A percentile compares a stretch with the other conserved stretches of the same genome.
These are phyloP conservation scores for Neopestalotiopsis sp. DNA, from an alignment of 2,329 filamentous ascomycete genomes.

Conservation along the genomic window DNA sequence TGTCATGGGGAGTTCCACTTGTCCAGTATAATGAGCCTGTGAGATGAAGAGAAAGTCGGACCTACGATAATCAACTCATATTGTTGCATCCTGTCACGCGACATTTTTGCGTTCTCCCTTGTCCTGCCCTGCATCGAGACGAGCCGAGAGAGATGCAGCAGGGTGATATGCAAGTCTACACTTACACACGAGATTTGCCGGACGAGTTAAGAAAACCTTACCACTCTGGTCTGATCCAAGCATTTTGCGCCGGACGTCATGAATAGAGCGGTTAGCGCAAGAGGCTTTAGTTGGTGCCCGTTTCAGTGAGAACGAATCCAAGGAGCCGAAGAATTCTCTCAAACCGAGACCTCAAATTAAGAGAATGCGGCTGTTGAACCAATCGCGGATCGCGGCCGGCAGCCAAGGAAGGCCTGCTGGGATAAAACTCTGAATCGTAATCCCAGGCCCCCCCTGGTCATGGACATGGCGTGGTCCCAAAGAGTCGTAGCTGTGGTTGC, in stretches of 20 bases:
- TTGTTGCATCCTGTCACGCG: background rate
- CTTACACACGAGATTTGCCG: background rate
- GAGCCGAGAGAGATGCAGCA: background rate
- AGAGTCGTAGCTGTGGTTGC: background rate
- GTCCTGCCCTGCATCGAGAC: background rate
- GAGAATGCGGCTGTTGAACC: conserved; percentile 7
- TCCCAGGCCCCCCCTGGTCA: background rate
- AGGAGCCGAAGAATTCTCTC: background rate
- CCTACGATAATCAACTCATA: background rate
- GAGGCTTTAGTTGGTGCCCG: background rate
- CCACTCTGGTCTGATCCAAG: background rate
- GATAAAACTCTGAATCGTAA: conserved; percentile 14
- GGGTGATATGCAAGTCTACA: background rate
- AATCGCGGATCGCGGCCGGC: background rate
- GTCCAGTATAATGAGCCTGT: background rate
- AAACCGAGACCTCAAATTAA: background rate
- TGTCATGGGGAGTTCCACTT: conserved; percentile 8
- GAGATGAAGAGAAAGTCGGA: conserved; percentile 3
- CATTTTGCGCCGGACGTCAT: background rate
- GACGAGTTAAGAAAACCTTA: background rate
- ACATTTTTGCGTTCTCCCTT: background rate
- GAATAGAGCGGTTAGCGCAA: background rate
- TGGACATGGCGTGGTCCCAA: conserved; percentile 7
- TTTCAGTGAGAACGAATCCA: conserved; percentile 7
- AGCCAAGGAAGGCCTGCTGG: background rate